Evolutionary conservation across 2,329 filamentous ascomycete species (phyloP), one percentile per base, ranked within the genome.

Genomic region (Fusarium compactum): DNA sequence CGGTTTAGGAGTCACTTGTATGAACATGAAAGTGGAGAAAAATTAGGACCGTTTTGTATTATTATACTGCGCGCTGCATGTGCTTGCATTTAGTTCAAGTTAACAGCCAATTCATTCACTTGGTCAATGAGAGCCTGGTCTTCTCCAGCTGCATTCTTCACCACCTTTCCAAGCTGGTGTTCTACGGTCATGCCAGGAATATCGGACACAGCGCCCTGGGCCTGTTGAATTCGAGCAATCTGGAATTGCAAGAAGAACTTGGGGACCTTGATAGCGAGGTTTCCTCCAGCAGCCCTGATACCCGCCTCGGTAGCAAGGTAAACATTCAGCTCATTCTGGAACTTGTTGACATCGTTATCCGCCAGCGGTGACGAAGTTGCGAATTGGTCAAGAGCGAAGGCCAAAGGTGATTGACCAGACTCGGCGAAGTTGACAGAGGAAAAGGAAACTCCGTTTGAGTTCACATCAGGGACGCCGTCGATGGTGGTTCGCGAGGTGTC

Each of bases 221-320:
- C 88, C 0, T 86, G 87, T 78, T 87, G 82, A 69, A 90, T 89
- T 24, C 87, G 81, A 43, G 85, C 84, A 34, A 89, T 82, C 78
- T 90, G 88, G 76, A 89, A 86, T 63, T 84, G 79, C 44, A 90
- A 76, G 76, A 90, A 90, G 83, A 90, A 90, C 78, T 90, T 90
- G 66, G 88, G 88, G 8, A 86, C 85, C 78, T 90, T 89, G 78
- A 90, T 85, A 3, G 82, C 84, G 20, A 90, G 78, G 58, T 74
- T 82, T 4, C 87, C 87, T 12, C 82, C 84, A 9, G 84, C 83
- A 24, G 84, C 86, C 22, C 87, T 81, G 51, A 90, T 80, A 2
- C 86, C 88, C 2, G 85, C 87, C 77, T 90, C 88, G 7, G 88
- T 90, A 1, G 88, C 87, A 6, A 86, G 78, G 72, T 90, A 90